A percentile compares a stretch with the other conserved stretches of the same genome.
These are phyloP conservation scores for Metschnikowia corniflorae DNA, from an alignment of 805 yeast genomes.

Conservation along the genomic window DNA sequence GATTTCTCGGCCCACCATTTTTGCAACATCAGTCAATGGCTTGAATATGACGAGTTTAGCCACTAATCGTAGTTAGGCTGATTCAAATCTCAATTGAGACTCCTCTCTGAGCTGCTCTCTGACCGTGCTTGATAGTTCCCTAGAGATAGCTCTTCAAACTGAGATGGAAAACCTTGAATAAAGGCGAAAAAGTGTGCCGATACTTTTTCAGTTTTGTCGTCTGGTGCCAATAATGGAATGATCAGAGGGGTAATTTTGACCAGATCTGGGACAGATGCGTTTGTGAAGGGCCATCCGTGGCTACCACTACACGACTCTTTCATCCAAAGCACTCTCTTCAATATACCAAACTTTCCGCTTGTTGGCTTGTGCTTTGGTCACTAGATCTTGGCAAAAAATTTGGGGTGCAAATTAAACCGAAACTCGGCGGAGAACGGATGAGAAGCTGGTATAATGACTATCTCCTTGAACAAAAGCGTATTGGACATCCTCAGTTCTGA, in stretches of 20 bases:
- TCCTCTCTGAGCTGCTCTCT: too few relatives aligned
- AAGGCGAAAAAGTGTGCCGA: conserved; percentile 7
- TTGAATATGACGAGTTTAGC: too few relatives aligned
- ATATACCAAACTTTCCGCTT: conserved; percentile 38
- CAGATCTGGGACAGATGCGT: conserved; percentile 51
- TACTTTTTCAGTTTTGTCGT: conserved; percentile 19
- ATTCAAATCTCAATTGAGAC: too few relatives aligned
- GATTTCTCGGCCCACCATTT: too few relatives aligned
- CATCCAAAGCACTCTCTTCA: conserved; percentile 18
- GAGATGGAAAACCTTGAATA: too few relatives aligned
- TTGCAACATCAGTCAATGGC: too few relatives aligned
- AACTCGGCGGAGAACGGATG: conserved; percentile 54
- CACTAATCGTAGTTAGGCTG: too few relatives aligned
- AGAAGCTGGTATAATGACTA: conserved; percentile 63
- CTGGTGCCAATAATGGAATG: conserved; percentile 23
- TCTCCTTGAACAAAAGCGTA: conserved; percentile 43
- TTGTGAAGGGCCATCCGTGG: conserved; percentile 39
- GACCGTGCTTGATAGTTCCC: too few relatives aligned
- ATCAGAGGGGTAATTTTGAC: conserved; percentile 47
- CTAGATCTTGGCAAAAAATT: conserved; percentile 67
- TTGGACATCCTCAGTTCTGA: conserved; percentile 23
- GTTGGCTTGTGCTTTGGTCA: conserved; percentile 88
- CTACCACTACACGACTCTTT: conserved; percentile 37
- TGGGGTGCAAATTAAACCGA: conserved; percentile 57
- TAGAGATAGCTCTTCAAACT: too few relatives aligned